These are phyloP conservation scores for Pseudogymnoascus sp. DNA, from an alignment of 2,329 filamentous ascomycete genomes.

Conservation along the genomic window DNA sequence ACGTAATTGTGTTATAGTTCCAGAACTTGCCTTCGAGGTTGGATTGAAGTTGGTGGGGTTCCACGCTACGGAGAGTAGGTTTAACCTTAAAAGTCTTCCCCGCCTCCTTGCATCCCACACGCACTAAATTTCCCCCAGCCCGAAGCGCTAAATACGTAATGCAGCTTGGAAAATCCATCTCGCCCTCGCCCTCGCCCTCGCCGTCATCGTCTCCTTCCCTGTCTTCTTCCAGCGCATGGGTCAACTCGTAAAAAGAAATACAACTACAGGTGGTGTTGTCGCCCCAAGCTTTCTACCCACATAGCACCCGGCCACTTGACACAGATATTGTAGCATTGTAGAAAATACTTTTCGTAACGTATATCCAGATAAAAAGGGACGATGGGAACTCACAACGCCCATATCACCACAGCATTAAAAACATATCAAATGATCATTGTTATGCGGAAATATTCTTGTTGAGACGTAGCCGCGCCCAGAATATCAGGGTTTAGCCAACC, in stretches of 20 bases:
- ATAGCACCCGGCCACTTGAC: background rate
- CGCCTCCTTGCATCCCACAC: background rate
- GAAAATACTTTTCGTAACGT: background rate
- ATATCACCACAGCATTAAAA: too few species aligned
- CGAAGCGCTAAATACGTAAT: background rate
- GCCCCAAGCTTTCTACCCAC: background rate
- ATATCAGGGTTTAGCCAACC: slow-evolving; percentile 15
- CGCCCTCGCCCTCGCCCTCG: background rate
- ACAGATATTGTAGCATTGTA: background rate
- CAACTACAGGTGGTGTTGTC: background rate
- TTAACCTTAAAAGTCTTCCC: background rate
- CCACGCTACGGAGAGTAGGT: background rate
- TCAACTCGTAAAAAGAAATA: background rate
- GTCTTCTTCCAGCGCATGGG: background rate
- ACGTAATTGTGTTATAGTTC: background rate
- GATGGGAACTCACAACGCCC: background rate
- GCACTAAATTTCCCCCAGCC: background rate
- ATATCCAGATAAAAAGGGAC: background rate
- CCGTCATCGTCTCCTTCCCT: background rate
- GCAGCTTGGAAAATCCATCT: background rate
- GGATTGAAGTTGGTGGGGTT: slow-evolving; percentile 2
- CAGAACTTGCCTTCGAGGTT: too few species aligned
- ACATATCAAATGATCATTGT: background rate
- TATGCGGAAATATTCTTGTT: slow-evolving; percentile 14
- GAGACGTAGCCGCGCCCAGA: slow-evolving; percentile 14